A percentile compares a stretch with the other conserved stretches of the same genome.
These are phyloP conservation scores for Sisymbrium altissimum DNA, from an alignment of 345 rosid genomes.

Conservation along the genomic window DNA sequence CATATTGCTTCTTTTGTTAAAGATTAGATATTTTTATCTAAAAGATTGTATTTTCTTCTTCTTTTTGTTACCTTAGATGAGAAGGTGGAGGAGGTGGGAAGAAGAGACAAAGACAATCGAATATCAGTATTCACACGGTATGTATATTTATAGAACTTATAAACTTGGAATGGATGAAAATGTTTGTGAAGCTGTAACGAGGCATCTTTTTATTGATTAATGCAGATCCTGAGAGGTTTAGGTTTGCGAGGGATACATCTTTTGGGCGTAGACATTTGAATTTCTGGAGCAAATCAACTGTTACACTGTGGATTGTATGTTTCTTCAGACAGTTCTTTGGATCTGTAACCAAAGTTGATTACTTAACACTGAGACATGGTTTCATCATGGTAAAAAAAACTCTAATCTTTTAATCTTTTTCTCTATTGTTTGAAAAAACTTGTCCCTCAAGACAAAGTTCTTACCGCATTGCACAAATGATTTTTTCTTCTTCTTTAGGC, in stretches of 20 bases:
- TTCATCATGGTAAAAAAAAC: constrained; percentile 60
- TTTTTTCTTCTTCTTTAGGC: constrained; percentile 50
- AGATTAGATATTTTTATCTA: not conserved
- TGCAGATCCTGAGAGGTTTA: constrained; percentile 89
- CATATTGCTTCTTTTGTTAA: not conserved
- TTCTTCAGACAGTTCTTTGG: constrained; percentile 87
- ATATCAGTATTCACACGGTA: constrained; percentile 73
- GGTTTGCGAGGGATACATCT: constrained; percentile 94
- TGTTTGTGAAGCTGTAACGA: not conserved
- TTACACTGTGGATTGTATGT: constrained; percentile 77
- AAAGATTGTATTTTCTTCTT: not conserved
- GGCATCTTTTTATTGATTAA: not conserved
- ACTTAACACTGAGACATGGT: constrained; percentile 86
- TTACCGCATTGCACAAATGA: not conserved
- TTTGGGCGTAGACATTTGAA: constrained; percentile 82
- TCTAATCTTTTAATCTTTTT: not conserved
- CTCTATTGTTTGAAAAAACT: not conserved
- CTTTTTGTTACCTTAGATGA: constrained; percentile 51
- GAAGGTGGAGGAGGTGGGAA: constrained; percentile 88
- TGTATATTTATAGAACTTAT: not conserved
- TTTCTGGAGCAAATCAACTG: constrained; percentile 56
- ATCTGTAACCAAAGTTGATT: constrained; percentile 87
- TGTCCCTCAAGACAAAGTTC: not conserved
- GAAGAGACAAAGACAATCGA: constrained; percentile 77
- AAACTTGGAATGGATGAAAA: not conserved